A percentile compares a stretch with the other conserved stretches of the same genome.
Conservation (phyloP, 306 rosid species). For the Clitoria ternatea region DNA sequence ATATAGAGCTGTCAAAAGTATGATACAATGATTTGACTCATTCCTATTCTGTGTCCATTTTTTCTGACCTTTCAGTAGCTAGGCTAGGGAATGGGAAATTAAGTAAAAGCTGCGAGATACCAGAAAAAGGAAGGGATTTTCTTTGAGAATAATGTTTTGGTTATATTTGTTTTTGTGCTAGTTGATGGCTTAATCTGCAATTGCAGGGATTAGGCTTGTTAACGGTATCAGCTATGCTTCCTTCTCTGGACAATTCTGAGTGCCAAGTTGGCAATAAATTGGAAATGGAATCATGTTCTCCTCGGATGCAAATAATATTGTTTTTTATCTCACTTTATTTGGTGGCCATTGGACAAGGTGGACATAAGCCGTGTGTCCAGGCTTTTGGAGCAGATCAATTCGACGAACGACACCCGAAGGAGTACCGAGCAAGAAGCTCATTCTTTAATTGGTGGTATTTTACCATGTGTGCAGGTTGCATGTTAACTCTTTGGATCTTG, state of each 20-base stretch:
- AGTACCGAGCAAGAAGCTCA: slow-evolving; percentile 63
- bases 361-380: slow-evolving; percentile 82
- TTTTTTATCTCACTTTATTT: slow-evolving; percentile 63
- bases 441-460: slow-evolving; percentile 92
- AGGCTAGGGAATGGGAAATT: neutral
- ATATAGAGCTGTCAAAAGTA: too few relatives aligned
- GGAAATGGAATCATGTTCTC: slow-evolving; percentile 21
- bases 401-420: slow-evolving; percentile 54
- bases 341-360: slow-evolving; percentile 62
- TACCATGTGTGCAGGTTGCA: slow-evolving; percentile 34
- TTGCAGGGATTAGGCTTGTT: slow-evolving; percentile 58
- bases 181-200: neutral
- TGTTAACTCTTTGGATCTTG: slow-evolving; percentile 32
- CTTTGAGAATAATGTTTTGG: neutral
- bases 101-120: too few relatives aligned
- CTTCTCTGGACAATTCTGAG: slow-evolving; percentile 29
- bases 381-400: slow-evolving; percentile 85
- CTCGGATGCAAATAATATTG: slow-evolving; percentile 36
- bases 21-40: neutral
- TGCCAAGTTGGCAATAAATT: neutral
- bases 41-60: neutral
- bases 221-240: slow-evolving; percentile 50
- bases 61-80: neutral
- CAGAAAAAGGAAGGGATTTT: neutral
- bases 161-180: neutral